Conservation (phyloP, 2,329 filamentous ascomycete genomes). For the Rhynchosporium secalis region DNA sequence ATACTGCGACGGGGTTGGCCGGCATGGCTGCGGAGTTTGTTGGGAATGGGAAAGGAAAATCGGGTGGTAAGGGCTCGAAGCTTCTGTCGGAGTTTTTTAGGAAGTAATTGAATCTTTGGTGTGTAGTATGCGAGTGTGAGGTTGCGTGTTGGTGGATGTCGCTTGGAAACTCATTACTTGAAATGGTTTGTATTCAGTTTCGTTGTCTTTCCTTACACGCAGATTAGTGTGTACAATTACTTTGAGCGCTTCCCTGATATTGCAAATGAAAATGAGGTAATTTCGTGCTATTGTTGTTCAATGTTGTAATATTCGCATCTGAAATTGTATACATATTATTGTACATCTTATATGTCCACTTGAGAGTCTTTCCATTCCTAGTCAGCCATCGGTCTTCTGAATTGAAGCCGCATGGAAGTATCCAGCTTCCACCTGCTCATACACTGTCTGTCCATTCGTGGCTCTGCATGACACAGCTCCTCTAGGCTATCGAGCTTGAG, state of each 20-base stretch:
- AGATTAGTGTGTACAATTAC: neutral
- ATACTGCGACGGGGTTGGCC: neutral
- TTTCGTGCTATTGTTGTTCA: too few relatives aligned
- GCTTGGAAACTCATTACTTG: neutral
- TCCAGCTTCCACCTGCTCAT: too few relatives aligned
- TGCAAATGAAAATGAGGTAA: neutral
- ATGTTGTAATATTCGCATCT: too few relatives aligned
- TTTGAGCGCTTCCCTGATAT: neutral
- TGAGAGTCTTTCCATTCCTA: too few relatives aligned
- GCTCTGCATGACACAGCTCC: too few relatives aligned
- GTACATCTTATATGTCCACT: too few relatives aligned
- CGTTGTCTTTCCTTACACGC: neutral
- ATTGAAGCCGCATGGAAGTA: too few relatives aligned
- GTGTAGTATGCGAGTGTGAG: neutral
- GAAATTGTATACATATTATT: too few relatives aligned
- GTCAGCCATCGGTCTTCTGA: too few relatives aligned
- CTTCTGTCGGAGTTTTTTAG: neutral
- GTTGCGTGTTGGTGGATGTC: neutral
- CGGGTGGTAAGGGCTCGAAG: neutral
- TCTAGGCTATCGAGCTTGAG: too few relatives aligned
- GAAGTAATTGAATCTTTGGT: neutral
- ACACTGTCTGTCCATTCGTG: too few relatives aligned
- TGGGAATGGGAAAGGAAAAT: neutral
- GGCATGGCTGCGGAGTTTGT: constrained; percentile 1
- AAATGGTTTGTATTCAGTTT: neutral